Evolutionary conservation across 495 filamentous ascomycete species (phyloP).

Genomic region (Lasiosphaeria hispida): DNA sequence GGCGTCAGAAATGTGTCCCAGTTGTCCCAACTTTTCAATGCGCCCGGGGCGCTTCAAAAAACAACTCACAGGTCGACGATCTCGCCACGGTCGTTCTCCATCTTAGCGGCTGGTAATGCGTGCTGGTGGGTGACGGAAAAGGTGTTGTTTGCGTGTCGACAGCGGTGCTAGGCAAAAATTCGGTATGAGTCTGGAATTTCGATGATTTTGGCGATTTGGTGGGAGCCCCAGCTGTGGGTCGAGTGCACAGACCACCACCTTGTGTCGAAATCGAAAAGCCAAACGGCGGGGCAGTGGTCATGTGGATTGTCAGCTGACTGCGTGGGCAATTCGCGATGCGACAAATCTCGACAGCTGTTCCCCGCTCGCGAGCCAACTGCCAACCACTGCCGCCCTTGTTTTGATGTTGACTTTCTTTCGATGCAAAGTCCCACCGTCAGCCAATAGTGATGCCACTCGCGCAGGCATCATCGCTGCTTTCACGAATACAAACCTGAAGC

Average conservation of each 20-base stretch:
- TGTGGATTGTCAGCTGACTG: slow-evolving; percentile 26
- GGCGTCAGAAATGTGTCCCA: neutral
- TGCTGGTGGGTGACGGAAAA: slow-evolving; percentile 23
- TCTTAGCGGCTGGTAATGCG: slow-evolving; percentile 32
- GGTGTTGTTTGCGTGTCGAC: slow-evolving; percentile 26
- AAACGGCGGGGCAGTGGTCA: neutral
- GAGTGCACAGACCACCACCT: slow-evolving; percentile 27
- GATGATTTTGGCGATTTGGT: slow-evolving; percentile 35
- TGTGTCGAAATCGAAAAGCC: neutral
- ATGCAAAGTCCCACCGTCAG: neutral
- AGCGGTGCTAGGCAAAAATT: slow-evolving; percentile 31
- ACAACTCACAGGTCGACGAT: slow-evolving; percentile 89
- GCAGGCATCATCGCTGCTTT: no score
- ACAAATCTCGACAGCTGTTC: neutral
- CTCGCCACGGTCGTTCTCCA: slow-evolving; percentile 65
- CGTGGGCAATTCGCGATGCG: slow-evolving; percentile 19
- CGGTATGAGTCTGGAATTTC: slow-evolving; percentile 20
- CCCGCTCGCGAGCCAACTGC: slow-evolving; percentile 2
- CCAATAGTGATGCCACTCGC: neutral
- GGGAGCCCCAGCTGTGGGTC: slow-evolving; percentile 27
- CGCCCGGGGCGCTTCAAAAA: slow-evolving; percentile 26
- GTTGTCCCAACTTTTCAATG: neutral
- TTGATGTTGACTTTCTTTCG: slow-evolving; percentile 4
- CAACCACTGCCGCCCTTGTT: slow-evolving; percentile 2
- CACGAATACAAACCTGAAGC: no score